A percentile compares a stretch with the other conserved stretches of the same genome.
Evolutionary conservation across 106 monocot species (phyloP).

Genomic region (Allium fistulosum): DNA sequence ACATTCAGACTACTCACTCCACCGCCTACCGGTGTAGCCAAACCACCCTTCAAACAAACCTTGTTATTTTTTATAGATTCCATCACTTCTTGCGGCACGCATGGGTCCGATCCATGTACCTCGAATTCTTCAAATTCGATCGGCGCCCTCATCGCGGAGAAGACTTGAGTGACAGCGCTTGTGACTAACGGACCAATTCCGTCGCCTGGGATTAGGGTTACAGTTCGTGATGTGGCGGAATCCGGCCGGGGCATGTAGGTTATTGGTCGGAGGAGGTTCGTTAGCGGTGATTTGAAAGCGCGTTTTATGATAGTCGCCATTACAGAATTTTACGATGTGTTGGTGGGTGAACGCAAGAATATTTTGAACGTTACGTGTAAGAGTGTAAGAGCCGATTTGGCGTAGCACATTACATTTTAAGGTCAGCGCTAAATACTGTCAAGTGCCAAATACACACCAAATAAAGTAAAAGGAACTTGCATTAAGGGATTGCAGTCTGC

Average conservation of each 20-base stretch:
- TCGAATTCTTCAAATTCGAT: constrained; percentile 39
- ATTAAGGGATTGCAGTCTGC: too few relatives aligned
- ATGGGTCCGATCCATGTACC: constrained; percentile 32
- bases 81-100: constrained; percentile 29
- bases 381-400: too few relatives aligned
- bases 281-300: neutral
- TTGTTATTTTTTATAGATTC: constrained; percentile 47
- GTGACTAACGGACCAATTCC: constrained; percentile 49
- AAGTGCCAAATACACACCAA: too few relatives aligned
- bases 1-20: constrained; percentile 40
- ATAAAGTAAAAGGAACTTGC: too few relatives aligned
- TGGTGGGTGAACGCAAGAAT: too few relatives aligned
- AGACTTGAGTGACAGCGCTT: constrained; percentile 33
- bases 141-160: constrained; percentile 45
- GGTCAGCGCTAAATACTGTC: too few relatives aligned
- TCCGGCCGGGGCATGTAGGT: constrained; percentile 55
- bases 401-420: too few relatives aligned
- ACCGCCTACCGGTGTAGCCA: constrained; percentile 42
- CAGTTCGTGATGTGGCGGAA: constrained; percentile 27
- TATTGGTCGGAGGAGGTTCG: constrained; percentile 15
- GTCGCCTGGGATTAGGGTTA: constrained; percentile 44
- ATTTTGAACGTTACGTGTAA: too few relatives aligned
- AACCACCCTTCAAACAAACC: constrained; percentile 46
- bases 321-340: neutral
- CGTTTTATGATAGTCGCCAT: neutral